phyloP scores from a whole-genome alignment of 148 eudicot genomes.

The Chenopodium album region DNA sequence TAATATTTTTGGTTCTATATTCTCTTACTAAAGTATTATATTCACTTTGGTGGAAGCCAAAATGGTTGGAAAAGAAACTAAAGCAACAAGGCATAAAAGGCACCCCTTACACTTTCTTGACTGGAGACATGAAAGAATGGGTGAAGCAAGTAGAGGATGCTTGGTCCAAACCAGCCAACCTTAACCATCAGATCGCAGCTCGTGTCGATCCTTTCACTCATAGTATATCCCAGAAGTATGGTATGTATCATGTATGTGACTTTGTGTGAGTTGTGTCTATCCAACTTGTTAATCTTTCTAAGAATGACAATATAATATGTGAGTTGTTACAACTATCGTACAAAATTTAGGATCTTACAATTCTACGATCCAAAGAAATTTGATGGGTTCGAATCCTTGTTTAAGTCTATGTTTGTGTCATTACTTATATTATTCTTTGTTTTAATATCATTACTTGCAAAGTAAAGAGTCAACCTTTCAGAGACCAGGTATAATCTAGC shows the following conservation, averaged over 20 bases:
- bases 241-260: slow-evolving; percentile 34
- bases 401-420: too few relatives aligned
- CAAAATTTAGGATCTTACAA: background rate
- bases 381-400: too few relatives aligned
- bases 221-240: slow-evolving; percentile 38
- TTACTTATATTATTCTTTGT: too few relatives aligned
- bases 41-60: slow-evolving; percentile 43
- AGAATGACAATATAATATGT: too few relatives aligned
- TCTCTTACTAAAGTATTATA: slow-evolving; percentile 17
- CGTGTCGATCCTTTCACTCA: slow-evolving; percentile 47
- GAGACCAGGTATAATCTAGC: too few relatives aligned
- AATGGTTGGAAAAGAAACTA: slow-evolving; percentile 31
- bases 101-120: slow-evolving; percentile 35
- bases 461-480: too few relatives aligned
- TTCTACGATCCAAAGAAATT: background rate
- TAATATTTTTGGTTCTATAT: slow-evolving; percentile 16
- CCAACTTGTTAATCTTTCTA: too few relatives aligned
- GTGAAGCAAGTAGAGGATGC: slow-evolving; percentile 37
- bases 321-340: too few relatives aligned
- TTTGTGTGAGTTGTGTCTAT: too few relatives aligned
- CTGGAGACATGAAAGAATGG: slow-evolving; percentile 48
- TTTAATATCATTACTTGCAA: too few relatives aligned
- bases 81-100: slow-evolving; percentile 41
- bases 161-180: slow-evolving; percentile 43
- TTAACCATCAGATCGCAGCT: slow-evolving; percentile 37